These are phyloP conservation scores for Adansonia gregorii DNA, from an alignment of 441 rosid genomes.

Conservation along the genomic window DNA sequence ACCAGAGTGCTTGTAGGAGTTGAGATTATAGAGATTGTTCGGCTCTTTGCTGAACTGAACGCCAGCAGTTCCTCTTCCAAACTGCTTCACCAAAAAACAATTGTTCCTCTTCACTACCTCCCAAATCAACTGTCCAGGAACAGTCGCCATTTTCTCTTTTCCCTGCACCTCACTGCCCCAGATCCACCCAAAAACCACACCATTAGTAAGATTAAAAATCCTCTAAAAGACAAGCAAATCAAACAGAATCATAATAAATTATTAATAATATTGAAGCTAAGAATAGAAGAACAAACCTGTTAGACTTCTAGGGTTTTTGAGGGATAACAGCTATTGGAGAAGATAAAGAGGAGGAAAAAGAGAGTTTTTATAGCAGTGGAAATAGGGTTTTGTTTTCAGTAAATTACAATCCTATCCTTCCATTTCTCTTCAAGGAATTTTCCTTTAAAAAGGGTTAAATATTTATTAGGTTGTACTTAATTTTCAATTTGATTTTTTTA, in stretches of 20 bases:
- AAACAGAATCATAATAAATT: neutral
- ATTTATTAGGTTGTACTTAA: too few relatives aligned
- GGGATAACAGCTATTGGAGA: neutral
- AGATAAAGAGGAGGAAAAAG: neutral
- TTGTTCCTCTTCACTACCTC: slow-evolving; percentile 75
- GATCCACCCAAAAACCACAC: slow-evolving; percentile 15
- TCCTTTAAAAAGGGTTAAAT: too few relatives aligned
- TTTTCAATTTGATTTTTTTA: too few relatives aligned
- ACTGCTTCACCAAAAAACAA: slow-evolving; percentile 66
- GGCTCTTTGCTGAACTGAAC: slow-evolving; percentile 70
- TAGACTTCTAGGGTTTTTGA: neutral
- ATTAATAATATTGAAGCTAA: neutral
- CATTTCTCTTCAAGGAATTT: neutral
- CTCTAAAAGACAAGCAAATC: neutral
- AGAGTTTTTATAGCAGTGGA: neutral
- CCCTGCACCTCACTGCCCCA: slow-evolving; percentile 30
- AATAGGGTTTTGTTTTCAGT: neutral
- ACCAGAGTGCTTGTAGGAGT: slow-evolving; percentile 80
- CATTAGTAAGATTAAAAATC: slow-evolving; percentile 24
- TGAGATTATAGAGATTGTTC: slow-evolving; percentile 66
- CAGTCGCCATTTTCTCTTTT: slow-evolving; percentile 51
- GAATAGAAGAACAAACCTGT: neutral
- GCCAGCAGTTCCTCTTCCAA: slow-evolving; percentile 57
- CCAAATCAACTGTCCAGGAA: slow-evolving; percentile 71
- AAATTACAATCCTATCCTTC: neutral